A percentile compares a stretch with the other conserved stretches of the same genome.
These are phyloP conservation scores for Populus hybrid DNA, from an alignment of 441 rosid species.

Conservation along the genomic window DNA sequence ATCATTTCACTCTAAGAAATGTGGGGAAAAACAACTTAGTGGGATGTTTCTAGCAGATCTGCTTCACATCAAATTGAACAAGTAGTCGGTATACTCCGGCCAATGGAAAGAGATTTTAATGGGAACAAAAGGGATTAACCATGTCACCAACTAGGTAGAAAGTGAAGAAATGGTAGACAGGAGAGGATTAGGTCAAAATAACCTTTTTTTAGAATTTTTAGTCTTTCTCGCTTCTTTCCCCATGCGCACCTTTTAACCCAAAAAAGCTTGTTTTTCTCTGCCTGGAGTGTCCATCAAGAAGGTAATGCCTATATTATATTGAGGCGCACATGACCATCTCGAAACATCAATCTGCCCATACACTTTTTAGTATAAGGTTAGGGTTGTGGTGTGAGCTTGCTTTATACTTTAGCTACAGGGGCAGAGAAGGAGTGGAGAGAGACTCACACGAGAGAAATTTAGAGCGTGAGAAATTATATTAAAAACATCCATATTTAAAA, in stretches of 20 bases:
- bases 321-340: conserved; percentile 27
- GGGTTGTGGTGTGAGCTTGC: not conserved
- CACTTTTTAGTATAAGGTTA: not conserved
- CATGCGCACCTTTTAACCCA: conserved; percentile 33
- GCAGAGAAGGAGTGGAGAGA: not conserved
- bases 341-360: not conserved
- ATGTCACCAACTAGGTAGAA: conserved; percentile 4
- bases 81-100: not conserved
- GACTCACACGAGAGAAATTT: not conserved
- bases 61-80: not conserved
- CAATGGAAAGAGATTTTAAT: not conserved
- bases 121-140: not conserved
- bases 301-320: conserved; percentile 14
- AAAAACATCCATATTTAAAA: not conserved
- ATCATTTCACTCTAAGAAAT: conserved; percentile 33
- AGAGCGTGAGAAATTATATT: not conserved
- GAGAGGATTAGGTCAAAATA: conserved; percentile 30
- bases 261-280: conserved; percentile 8
- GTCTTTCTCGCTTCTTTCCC: conserved; percentile 28
- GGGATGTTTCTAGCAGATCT: not conserved
- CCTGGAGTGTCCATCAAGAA: conserved; percentile 6
- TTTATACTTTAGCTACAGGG: not conserved
- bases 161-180: conserved; percentile 19
- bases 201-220: conserved; percentile 18
- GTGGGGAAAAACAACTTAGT: conserved; percentile 5